These are phyloP conservation scores for Aspergillus cristatus DNA, from an alignment of 495 filamentous ascomycete genomes.

Conservation along the genomic window DNA sequence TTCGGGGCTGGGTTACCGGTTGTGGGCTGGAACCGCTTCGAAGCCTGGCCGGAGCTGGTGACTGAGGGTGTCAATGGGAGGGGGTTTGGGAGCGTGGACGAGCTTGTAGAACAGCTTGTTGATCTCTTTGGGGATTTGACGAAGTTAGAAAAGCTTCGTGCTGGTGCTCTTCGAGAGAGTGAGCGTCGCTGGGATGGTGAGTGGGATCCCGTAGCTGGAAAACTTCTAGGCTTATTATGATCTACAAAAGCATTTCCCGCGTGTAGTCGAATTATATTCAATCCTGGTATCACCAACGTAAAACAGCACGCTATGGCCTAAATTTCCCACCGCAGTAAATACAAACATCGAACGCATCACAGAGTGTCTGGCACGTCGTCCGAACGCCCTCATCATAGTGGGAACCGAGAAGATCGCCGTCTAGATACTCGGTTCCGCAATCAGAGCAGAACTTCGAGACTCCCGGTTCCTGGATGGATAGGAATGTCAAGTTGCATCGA, in stretches of 20 bases:
- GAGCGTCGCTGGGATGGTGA: conserved; percentile 83
- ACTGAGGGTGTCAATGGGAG: conserved; percentile 75
- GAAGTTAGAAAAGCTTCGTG: conserved; percentile 52
- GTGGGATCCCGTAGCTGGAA: conserved; percentile 74
- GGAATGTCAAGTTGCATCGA: conserved; percentile 46
- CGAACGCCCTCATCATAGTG: conserved; percentile 11
- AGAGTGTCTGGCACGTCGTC: conserved; percentile 19
- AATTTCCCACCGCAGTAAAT: conserved; percentile 48
- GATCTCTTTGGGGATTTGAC: conserved; percentile 49
- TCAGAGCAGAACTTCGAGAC: conserved; percentile 45
- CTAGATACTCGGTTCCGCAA: conserved; percentile 40
- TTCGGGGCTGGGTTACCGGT: conserved; percentile 92
- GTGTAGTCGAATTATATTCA: too few relatives aligned
- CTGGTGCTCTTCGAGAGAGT: conserved; percentile 70
- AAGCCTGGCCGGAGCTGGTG: conserved; percentile 81
- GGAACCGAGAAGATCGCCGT: conserved; percentile 28
- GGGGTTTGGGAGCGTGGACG: conserved; percentile 61
- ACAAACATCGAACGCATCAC: conserved; percentile 43
- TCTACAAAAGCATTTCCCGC: conserved; percentile 1
- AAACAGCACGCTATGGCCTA: conserved; percentile 7
- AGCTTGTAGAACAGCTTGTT: conserved; percentile 49
- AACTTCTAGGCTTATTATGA: conserved; percentile 51
- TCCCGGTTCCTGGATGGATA: conserved; percentile 46
- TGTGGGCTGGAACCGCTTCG: conserved; percentile 70
- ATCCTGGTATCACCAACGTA: background rate